phyloP scores from a whole-genome alignment of 164 flowering plant species.

The Aristolochia fimbriata region DNA sequence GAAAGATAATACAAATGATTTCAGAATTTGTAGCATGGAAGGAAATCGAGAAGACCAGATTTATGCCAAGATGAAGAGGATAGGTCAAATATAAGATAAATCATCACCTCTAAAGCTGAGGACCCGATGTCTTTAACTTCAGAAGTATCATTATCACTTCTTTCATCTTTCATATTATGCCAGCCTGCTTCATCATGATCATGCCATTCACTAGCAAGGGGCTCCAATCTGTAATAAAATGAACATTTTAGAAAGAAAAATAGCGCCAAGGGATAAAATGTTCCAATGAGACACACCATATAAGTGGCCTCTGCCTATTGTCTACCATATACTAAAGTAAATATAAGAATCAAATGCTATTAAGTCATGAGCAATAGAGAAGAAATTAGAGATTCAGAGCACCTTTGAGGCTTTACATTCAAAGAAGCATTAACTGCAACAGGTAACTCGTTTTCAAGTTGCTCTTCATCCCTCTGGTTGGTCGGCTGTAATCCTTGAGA shows the following conservation, averaged over 20 bases:
- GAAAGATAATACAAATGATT: no score
- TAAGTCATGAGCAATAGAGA: neutral
- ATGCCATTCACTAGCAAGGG: conserved; percentile 19
- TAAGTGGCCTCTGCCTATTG: no score
- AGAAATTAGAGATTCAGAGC: neutral
- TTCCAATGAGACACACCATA: no score
- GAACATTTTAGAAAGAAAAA: conserved; percentile 2
- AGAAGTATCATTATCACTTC: conserved; percentile 8
- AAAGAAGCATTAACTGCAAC: conserved; percentile 26
- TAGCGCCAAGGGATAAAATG: neutral
- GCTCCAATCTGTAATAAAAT: conserved; percentile 38
- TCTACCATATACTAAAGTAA: no score
- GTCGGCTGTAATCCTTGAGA: conserved; percentile 50
- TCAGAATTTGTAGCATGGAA: no score
- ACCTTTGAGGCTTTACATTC: conserved; percentile 52
- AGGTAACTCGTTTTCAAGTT: conserved; percentile 12
- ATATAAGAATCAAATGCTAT: neutral
- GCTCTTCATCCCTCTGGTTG: conserved; percentile 11
- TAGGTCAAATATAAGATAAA: no score
- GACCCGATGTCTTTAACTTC: conserved; percentile 27
- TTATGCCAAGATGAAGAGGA: no score
- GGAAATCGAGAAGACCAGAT: no score
- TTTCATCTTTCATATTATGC: conserved; percentile 12
- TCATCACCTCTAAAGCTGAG: conserved; percentile 34
- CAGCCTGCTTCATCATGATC: conserved; percentile 10